These are phyloP conservation scores for Kwoniella mangroviensis DNA, from an alignment of 768 basidiomycete species.

Conservation along the genomic window DNA sequence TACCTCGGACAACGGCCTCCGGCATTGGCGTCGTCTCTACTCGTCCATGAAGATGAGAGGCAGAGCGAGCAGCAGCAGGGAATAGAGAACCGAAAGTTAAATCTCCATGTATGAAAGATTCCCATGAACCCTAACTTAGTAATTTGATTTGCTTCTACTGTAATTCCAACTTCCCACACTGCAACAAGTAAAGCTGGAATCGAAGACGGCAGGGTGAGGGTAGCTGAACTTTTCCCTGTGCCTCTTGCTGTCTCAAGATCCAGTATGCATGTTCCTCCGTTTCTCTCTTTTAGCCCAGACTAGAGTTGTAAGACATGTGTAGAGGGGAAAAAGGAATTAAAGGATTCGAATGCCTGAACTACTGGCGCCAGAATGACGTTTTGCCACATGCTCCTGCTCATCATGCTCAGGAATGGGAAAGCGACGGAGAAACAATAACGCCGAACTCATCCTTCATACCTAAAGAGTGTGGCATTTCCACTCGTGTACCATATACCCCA, in stretches of 20 bases:
- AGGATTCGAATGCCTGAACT: background rate
- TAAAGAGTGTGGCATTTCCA: background rate
- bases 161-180: background rate
- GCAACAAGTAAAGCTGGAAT: background rate
- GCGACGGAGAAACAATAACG: background rate
- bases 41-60: no score
- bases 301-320: background rate
- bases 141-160: background rate
- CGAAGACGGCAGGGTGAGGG: background rate
- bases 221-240: background rate
- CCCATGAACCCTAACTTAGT: constrained; percentile 14
- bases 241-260: no score
- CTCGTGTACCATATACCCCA: background rate
- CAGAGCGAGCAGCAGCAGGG: no score
- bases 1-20: background rate
- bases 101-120: background rate
- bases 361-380: constrained; percentile 6
- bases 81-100: background rate
- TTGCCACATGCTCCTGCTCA: constrained; percentile 1
- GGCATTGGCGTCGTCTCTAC: background rate
- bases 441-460: background rate
- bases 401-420: no score
- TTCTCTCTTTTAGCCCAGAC: background rate
- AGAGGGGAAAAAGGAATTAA: background rate
- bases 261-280: background rate